phyloP scores from a whole-genome alignment of 139 green algal species.

The Coelastrella sp. region DNA sequence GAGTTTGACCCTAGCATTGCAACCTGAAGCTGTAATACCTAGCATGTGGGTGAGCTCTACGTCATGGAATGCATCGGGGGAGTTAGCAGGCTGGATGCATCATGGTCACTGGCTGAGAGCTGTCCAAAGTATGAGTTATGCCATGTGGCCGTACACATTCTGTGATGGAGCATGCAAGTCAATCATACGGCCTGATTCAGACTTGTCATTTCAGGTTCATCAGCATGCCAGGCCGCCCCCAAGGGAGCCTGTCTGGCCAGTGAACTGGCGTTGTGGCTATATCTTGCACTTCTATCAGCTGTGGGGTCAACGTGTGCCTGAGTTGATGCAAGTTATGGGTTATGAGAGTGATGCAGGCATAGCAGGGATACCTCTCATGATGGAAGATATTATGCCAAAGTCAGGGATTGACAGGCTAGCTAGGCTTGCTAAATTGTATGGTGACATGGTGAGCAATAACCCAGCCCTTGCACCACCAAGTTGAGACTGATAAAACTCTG shows the following conservation, averaged over 20 bases:
- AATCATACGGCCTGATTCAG: conserved; percentile 8
- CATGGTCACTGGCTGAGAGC: conserved; percentile 13
- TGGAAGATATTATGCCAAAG: conserved; percentile 22
- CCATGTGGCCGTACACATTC: conserved; percentile 38
- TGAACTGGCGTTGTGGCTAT: conserved; percentile 36
- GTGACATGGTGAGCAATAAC: not conserved
- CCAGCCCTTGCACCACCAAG: not conserved
- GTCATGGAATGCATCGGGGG: not conserved
- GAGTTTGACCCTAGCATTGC: not conserved
- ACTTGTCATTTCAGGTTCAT: conserved; percentile 37
- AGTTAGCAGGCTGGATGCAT: conserved; percentile 18
- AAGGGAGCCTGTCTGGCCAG: not conserved
- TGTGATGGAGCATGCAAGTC: conserved; percentile 38
- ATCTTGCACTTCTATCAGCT: conserved; percentile 42
- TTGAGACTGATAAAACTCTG: no score
- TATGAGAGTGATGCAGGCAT: not conserved
- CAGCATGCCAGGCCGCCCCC: conserved; percentile 25
- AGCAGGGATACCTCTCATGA: conserved; percentile 1
- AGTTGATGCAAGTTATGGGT: conserved; percentile 21
- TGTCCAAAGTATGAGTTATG: conserved; percentile 37
- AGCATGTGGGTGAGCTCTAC: conserved; percentile 4
- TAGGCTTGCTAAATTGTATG: conserved; percentile 1
- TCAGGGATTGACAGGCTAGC: not conserved
- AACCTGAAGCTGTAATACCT: conserved; percentile 1
- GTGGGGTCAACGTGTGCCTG: conserved; percentile 11